A percentile compares a stretch with the other conserved stretches of the same genome.
Evolutionary conservation across 129 eudicot species (phyloP).

Genomic region (Chrysanthemum makinoi): DNA sequence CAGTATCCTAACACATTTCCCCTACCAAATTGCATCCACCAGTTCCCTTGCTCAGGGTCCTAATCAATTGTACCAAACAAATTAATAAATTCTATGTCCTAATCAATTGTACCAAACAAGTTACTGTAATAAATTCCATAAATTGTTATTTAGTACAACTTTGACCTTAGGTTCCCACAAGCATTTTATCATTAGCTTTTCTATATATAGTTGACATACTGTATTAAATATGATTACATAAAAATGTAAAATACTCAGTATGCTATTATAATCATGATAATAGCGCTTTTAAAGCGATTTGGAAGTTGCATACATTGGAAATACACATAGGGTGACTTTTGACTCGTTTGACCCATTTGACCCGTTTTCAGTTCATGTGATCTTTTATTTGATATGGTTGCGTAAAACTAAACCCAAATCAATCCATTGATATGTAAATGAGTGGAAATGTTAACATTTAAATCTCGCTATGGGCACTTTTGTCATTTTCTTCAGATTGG

Average conservation of each 20-base stretch:
- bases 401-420: not conserved
- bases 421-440: not conserved
- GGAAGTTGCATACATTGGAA: not conserved
- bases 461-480: not conserved
- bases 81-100: not conserved
- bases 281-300: not conserved
- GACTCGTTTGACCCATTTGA: not conserved
- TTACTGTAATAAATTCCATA: not conserved
- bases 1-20: slow-evolving; percentile 79
- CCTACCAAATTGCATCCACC: slow-evolving; percentile 95
- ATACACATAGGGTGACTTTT: not conserved
- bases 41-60: slow-evolving; percentile 94
- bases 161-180: not conserved
- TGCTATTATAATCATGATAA: not conserved
- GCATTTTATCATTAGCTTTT: not conserved
- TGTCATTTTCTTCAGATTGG: slow-evolving; percentile 1
- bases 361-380: not conserved
- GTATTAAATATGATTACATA: not conserved
- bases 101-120: not conserved
- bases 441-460: not conserved
- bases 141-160: no score
- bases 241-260: no score
- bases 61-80: slow-evolving; percentile 21
- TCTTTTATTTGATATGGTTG: no score
- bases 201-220: not conserved